Evolutionary conservation across 768 basidiomycete genomes (phyloP).

Genomic region (Sistotremastrum suecicum): DNA sequence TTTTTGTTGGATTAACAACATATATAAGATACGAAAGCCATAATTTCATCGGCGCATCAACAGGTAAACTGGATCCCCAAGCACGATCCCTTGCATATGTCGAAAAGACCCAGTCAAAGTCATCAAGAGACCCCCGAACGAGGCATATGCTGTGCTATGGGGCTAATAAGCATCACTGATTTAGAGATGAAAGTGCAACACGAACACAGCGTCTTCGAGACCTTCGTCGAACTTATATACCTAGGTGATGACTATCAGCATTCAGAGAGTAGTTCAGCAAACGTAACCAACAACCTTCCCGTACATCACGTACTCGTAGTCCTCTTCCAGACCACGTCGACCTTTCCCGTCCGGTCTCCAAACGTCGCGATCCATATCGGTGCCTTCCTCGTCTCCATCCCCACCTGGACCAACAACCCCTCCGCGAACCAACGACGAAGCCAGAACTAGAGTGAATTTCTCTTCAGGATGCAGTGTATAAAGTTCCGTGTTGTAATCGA

Average conservation of each 20-base stretch:
- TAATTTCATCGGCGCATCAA: slow-evolving; percentile 58
- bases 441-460: slow-evolving; percentile 73
- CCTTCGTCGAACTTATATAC: slow-evolving; percentile 95
- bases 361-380: slow-evolving; percentile 59
- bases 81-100: slow-evolving; percentile 81
- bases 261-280: not conserved
- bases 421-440: slow-evolving; percentile 59
- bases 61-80: slow-evolving; percentile 87
- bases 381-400: slow-evolving; percentile 30
- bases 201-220: slow-evolving; percentile 74
- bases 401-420: slow-evolving; percentile 30
- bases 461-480: slow-evolving; percentile 59
- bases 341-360: slow-evolving; percentile 83
- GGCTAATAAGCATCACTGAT: slow-evolving; percentile 6
- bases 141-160: slow-evolving; percentile 82
- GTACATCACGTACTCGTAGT: slow-evolving; percentile 99
- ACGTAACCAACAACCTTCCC: slow-evolving; percentile 55
- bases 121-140: slow-evolving; percentile 92
- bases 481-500: slow-evolving; percentile 91
- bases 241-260: slow-evolving; percentile 23
- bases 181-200: slow-evolving; percentile 8
- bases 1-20: too few species aligned
- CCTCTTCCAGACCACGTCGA: slow-evolving; percentile 72
- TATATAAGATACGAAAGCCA: too few species aligned
- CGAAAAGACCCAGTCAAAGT: slow-evolving; percentile 86